A percentile compares a stretch with the other conserved stretches of the same genome.
Evolutionary conservation across 176 grass and related monocot species (phyloP).

Genomic region (Leersia perrieri): DNA sequence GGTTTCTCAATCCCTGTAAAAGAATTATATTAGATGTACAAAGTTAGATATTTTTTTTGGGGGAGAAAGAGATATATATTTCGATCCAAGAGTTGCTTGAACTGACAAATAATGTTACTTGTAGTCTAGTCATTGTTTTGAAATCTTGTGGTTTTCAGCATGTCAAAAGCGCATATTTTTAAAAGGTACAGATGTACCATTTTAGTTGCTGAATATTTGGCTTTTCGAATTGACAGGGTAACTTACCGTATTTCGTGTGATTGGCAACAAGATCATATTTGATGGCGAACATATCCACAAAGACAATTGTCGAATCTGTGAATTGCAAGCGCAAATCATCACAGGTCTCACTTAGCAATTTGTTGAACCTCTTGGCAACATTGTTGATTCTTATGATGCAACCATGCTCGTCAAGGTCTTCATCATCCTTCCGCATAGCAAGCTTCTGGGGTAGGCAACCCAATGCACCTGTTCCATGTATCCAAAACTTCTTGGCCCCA

Average conservation of each 20-base stretch:
- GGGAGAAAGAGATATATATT: no score
- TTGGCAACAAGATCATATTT: slow-evolving; percentile 87
- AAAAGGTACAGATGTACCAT: background rate
- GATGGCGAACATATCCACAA: slow-evolving; percentile 72
- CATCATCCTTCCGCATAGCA: slow-evolving; percentile 38
- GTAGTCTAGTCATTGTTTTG: background rate
- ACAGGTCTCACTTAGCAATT: slow-evolving; percentile 42
- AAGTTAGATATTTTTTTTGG: no score
- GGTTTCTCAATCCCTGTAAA: slow-evolving; percentile 69
- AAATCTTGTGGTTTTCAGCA: background rate
- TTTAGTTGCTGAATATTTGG: background rate
- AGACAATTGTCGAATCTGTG: slow-evolving; percentile 53
- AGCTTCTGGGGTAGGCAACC: slow-evolving; percentile 89
- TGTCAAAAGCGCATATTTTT: background rate
- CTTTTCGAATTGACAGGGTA: background rate
- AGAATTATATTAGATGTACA: background rate
- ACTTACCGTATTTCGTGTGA: slow-evolving; percentile 58
- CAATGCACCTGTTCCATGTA: slow-evolving; percentile 68
- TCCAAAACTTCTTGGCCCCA: slow-evolving; percentile 71
- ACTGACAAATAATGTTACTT: background rate
- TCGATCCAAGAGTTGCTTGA: background rate
- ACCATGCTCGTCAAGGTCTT: slow-evolving; percentile 56
- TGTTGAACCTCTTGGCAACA: slow-evolving; percentile 66
- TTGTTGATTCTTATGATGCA: slow-evolving; percentile 59
- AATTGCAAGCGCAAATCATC: slow-evolving; percentile 52